Evolutionary conservation across 2,329 filamentous ascomycete genomes (phyloP).

Genomic region (Lecanicillium sp.): DNA sequence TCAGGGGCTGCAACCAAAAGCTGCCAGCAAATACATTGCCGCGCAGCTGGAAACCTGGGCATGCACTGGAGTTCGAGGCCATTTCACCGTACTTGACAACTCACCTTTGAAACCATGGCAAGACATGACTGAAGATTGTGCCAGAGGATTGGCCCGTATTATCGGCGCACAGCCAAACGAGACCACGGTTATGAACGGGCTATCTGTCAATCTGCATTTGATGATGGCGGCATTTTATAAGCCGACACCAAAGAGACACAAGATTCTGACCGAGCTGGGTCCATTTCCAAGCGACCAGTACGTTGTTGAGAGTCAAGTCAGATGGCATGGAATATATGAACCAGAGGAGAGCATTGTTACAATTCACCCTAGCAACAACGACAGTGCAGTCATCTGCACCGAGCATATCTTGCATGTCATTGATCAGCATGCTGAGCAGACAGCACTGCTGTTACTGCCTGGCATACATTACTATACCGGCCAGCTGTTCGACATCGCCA

Average conservation of each 20-base stretch:
- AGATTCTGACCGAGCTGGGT: constrained; percentile 80
- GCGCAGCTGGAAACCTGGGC: constrained; percentile 78
- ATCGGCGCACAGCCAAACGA: constrained; percentile 68
- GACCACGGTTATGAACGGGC: constrained; percentile 80
- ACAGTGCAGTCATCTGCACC: constrained; percentile 49
- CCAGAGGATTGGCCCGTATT: constrained; percentile 62
- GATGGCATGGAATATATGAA: constrained; percentile 57
- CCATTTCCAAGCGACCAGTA: constrained; percentile 88
- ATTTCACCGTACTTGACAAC: constrained; percentile 65
- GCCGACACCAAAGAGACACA: constrained; percentile 58
- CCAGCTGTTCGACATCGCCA: constrained; percentile 75
- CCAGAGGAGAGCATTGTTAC: constrained; percentile 65
- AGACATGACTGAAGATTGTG: constrained; percentile 69
- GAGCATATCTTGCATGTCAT: constrained; percentile 66
- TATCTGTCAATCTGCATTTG: constrained; percentile 75
- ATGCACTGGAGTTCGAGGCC: constrained; percentile 77
- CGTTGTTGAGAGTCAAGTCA: constrained; percentile 74
- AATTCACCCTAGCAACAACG: constrained; percentile 56
- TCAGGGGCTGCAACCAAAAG: constrained; percentile 72
- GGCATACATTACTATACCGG: constrained; percentile 91
- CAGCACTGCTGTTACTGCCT: constrained; percentile 72
- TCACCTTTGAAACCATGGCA: constrained; percentile 68
- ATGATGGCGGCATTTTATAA: constrained; percentile 79
- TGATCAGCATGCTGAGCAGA: constrained; percentile 63
- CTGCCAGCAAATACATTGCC: constrained; percentile 59